A percentile compares a stretch with the other conserved stretches of the same genome.
Conservation (phyloP, 805 yeast species). For the Wickerhamiella bombiphila region DNA sequence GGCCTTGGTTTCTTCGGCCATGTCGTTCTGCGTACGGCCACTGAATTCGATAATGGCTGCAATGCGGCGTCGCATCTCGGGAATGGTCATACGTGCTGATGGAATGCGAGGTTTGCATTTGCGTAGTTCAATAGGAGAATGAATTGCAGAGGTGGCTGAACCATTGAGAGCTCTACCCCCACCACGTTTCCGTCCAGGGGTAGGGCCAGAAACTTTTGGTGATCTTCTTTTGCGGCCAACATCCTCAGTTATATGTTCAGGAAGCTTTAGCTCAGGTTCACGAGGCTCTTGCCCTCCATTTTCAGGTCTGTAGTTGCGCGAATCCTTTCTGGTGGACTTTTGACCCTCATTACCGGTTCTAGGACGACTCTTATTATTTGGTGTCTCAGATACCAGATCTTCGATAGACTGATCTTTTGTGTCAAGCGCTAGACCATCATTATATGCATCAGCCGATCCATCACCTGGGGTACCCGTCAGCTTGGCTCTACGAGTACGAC, state of each 20-base stretch:
- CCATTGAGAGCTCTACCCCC: background rate
- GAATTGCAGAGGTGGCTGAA: background rate
- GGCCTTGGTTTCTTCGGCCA: constrained; percentile 56
- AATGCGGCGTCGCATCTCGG: constrained; percentile 77
- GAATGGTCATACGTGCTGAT: constrained; percentile 53
- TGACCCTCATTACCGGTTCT: no score
- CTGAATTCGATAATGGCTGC: constrained; percentile 85
- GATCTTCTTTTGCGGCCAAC: background rate
- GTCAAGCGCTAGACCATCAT: no score
- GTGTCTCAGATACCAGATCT: background rate
- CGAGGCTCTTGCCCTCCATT: background rate
- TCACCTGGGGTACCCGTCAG: no score
- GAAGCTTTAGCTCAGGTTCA: background rate
- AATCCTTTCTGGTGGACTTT: background rate
- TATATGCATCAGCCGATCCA: constrained; percentile 3
- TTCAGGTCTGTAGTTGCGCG: background rate
- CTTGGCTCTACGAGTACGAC: no score
- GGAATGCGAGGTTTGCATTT: constrained; percentile 53
- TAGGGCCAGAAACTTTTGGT: background rate
- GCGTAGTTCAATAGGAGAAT: constrained; percentile 1
- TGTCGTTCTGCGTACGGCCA: constrained; percentile 71
- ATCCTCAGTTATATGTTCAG: background rate
- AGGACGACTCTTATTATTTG: background rate
- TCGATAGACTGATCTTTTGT: no score
- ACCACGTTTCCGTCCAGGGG: constrained; percentile 2